Percentiles rank a stretch among this genome's conserved stretches.
These are phyloP conservation scores for Colletotrichum sojae DNA, from an alignment of 2,329 filamentous ascomycete genomes.

Conservation along the genomic window DNA sequence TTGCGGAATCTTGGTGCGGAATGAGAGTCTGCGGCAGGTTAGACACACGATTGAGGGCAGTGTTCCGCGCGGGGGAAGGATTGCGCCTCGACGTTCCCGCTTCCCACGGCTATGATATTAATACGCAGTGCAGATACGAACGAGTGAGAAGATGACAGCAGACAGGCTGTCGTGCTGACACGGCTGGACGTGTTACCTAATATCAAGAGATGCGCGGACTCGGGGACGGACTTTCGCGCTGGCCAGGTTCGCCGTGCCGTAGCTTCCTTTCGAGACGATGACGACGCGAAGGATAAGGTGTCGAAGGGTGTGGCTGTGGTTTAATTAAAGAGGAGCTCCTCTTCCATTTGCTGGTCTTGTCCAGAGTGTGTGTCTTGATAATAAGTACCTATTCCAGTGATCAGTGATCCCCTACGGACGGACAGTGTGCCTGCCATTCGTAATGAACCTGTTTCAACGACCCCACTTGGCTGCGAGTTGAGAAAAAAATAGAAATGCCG, in stretches of 20 bases:
- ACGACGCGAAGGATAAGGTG: slow-evolving; percentile 12
- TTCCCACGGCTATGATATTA: not conserved
- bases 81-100: not conserved
- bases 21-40: slow-evolving; percentile 4
- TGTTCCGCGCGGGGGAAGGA: no score
- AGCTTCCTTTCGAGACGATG: slow-evolving; percentile 11
- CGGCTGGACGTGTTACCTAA: not conserved
- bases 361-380: not conserved
- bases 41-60: not conserved
- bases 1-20: not conserved
- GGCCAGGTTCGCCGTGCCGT: slow-evolving; percentile 9
- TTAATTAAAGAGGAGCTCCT: slow-evolving; percentile 26
- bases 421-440: slow-evolving; percentile 33
- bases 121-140: not conserved
- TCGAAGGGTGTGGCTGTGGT: slow-evolving; percentile 36
- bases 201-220: not conserved
- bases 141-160: not conserved
- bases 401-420: no score
- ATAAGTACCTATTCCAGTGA: no score
- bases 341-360: slow-evolving; percentile 19
- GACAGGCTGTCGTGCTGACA: no score
- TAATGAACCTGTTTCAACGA: slow-evolving; percentile 41
- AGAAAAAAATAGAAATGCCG: slow-evolving; percentile 40
- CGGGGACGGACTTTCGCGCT: slow-evolving; percentile 12
- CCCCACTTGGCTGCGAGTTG: slow-evolving; percentile 31